phyloP scores from a whole-genome alignment of 2,329 filamentous ascomycete species.

The Microdochium trichocladiopsis region DNA sequence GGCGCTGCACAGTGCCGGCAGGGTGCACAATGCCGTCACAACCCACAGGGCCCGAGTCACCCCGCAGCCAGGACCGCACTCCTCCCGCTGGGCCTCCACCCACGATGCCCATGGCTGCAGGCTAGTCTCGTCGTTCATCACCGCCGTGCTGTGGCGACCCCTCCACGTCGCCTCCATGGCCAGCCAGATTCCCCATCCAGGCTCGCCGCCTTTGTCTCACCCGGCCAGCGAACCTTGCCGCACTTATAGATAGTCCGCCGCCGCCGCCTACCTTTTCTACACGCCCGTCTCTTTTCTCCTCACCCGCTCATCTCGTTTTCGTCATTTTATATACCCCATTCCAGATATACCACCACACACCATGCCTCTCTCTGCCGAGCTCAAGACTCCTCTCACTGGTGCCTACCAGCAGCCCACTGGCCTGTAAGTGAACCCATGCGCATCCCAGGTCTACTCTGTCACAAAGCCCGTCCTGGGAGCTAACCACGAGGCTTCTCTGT shows the following conservation, averaged over 20 bases:
- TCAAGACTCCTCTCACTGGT: constrained; percentile 63
- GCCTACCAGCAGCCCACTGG: constrained; percentile 52
- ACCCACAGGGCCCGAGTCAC: background rate
- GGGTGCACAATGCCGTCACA: background rate
- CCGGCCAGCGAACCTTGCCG: background rate
- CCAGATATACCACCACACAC: constrained; percentile 7
- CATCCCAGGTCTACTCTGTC: background rate
- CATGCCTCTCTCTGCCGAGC: constrained; percentile 47
- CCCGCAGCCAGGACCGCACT: background rate
- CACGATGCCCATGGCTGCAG: too few species aligned
- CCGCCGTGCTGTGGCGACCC: too few species aligned
- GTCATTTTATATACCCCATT: constrained; percentile 1
- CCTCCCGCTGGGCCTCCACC: too few species aligned
- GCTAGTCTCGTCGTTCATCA: too few species aligned
- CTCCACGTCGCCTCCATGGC: too few species aligned
- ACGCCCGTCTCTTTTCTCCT: background rate
- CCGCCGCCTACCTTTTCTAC: background rate
- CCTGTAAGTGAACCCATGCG: constrained; percentile 37
- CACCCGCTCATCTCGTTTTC: too few species aligned
- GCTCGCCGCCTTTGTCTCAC: too few species aligned
- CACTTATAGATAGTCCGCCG: background rate
- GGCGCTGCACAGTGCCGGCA: background rate
- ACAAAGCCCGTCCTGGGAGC: constrained; percentile 1
- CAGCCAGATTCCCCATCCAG: too few species aligned
- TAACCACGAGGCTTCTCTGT: constrained; percentile 11